These are phyloP conservation scores for Scenedesmus sp. DNA, from an alignment of 163 green algal genomes.

Conservation along the genomic window DNA sequence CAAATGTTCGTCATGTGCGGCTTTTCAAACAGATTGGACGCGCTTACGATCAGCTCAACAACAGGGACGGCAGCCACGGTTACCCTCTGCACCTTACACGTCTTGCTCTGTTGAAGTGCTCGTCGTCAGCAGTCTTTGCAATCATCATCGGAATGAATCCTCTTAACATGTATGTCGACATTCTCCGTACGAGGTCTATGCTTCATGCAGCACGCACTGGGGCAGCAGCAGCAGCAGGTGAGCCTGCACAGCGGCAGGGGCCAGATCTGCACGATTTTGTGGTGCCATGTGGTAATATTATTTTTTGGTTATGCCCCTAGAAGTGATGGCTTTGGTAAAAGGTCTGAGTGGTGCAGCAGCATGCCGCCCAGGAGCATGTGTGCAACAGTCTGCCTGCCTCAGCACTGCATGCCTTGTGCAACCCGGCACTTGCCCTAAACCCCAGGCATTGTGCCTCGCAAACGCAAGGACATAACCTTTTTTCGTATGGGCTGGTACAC, in stretches of 20 bases:
- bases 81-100: too few relatives aligned
- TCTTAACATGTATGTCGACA: too few relatives aligned
- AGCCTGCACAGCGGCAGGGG: background rate
- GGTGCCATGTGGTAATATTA: background rate
- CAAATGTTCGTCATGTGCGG: too few relatives aligned
- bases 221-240: slow-evolving; percentile 1
- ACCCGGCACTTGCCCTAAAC: background rate
- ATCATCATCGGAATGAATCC: too few relatives aligned
- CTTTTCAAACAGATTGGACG: too few relatives aligned
- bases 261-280: background rate
- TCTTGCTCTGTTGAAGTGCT: too few relatives aligned
- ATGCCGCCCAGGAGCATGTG: background rate
- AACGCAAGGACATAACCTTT: slow-evolving; percentile 27
- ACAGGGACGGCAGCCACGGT: too few relatives aligned
- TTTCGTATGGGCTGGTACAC: background rate
- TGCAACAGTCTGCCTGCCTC: background rate
- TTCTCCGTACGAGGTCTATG: too few relatives aligned
- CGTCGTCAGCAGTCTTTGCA: too few relatives aligned
- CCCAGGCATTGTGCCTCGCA: slow-evolving; percentile 17
- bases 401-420: slow-evolving; percentile 15
- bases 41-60: too few relatives aligned
- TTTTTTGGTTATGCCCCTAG: slow-evolving; percentile 8
- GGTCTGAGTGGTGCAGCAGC: slow-evolving; percentile 17
- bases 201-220: background rate
- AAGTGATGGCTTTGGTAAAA: slow-evolving; percentile 43